These are phyloP conservation scores for Neurospora intermedia DNA, from an alignment of 495 filamentous ascomycete species.

Conservation along the genomic window DNA sequence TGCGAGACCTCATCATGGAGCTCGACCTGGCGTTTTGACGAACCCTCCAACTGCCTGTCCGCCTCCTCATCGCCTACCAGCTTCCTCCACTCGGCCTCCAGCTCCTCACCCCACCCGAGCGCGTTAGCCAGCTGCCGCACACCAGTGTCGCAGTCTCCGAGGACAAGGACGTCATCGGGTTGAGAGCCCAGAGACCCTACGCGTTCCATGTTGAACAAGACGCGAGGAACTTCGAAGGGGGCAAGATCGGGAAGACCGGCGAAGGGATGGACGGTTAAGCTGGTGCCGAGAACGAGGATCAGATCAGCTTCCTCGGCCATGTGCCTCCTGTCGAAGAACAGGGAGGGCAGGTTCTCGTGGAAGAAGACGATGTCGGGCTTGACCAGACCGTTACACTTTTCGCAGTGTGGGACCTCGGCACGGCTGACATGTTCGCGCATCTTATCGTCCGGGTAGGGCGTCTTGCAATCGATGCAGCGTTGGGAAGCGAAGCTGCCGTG, in stretches of 20 bases:
- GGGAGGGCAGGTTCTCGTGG: slow-evolving; percentile 57
- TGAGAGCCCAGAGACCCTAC: slow-evolving; percentile 67
- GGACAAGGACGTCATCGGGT: slow-evolving; percentile 28
- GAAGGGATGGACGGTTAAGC: slow-evolving; percentile 81
- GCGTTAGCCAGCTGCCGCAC: slow-evolving; percentile 73
- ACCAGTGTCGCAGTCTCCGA: slow-evolving; percentile 59
- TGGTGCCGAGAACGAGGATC: slow-evolving; percentile 85
- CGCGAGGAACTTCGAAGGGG: slow-evolving; percentile 51
- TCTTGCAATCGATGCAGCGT: slow-evolving; percentile 79
- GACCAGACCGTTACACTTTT: slow-evolving; percentile 65
- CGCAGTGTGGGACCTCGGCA: slow-evolving; percentile 59
- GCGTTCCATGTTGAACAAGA: slow-evolving; percentile 81
- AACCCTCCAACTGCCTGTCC: slow-evolving; percentile 24
- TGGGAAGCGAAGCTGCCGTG: slow-evolving; percentile 90
- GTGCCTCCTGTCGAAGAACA: slow-evolving; percentile 51
- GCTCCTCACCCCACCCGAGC: slow-evolving; percentile 77
- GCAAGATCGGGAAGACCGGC: slow-evolving; percentile 62
- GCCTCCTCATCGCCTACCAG: slow-evolving; percentile 35
- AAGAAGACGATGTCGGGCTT: slow-evolving; percentile 99
- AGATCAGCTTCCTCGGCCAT: slow-evolving; percentile 60
- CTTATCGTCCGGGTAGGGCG: slow-evolving; percentile 52
- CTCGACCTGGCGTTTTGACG: slow-evolving; percentile 12
- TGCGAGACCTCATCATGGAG: slow-evolving; percentile 24
- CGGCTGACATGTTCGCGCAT: slow-evolving; percentile 59
- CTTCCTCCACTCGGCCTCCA: slow-evolving; percentile 45